A percentile compares a stretch with the other conserved stretches of the same genome.
Evolutionary conservation across 805 yeast species (phyloP).

Genomic region (Nakazawaea wyomingensis): DNA sequence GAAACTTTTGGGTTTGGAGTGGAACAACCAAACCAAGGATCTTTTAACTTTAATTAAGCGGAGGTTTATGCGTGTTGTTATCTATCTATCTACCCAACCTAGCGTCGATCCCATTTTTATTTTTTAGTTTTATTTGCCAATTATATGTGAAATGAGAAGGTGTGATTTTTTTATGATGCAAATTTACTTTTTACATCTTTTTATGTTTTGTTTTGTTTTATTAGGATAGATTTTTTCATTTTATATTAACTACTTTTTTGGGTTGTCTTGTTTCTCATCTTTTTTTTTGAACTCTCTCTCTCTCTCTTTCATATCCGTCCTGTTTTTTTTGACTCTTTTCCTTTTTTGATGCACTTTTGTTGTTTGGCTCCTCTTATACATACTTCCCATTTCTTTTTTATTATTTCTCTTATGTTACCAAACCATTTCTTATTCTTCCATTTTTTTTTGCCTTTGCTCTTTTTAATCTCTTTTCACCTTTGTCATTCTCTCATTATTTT

Average conservation of each 20-base stretch:
- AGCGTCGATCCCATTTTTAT: too few species aligned
- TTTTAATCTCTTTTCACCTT: neutral
- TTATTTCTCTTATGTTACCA: conserved; percentile 20
- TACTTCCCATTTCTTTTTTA: conserved; percentile 19
- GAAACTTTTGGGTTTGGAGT: conserved; percentile 88
- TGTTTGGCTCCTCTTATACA: conserved; percentile 4
- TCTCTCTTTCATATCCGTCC: neutral
- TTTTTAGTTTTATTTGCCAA: too few species aligned
- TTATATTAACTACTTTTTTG: neutral
- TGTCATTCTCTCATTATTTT: neutral
- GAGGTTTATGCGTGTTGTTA: too few species aligned
- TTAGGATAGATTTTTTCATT: conserved; percentile 1
- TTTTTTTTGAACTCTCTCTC: neutral
- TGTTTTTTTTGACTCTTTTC: conserved; percentile 2
- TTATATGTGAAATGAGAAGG: too few species aligned
- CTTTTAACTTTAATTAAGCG: conserved; percentile 40
- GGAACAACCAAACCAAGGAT: conserved; percentile 49
- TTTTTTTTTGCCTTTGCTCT: conserved; percentile 3
- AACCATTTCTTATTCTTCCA: conserved; percentile 1
- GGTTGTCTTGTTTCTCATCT: neutral
- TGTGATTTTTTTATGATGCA: neutral
- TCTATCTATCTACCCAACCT: too few species aligned
- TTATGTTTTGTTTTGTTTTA: neutral
- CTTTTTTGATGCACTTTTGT: neutral
- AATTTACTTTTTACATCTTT: neutral